Evolutionary conservation across 768 basidiomycete species (phyloP).

Genomic region (Asterophora parasitica): DNA sequence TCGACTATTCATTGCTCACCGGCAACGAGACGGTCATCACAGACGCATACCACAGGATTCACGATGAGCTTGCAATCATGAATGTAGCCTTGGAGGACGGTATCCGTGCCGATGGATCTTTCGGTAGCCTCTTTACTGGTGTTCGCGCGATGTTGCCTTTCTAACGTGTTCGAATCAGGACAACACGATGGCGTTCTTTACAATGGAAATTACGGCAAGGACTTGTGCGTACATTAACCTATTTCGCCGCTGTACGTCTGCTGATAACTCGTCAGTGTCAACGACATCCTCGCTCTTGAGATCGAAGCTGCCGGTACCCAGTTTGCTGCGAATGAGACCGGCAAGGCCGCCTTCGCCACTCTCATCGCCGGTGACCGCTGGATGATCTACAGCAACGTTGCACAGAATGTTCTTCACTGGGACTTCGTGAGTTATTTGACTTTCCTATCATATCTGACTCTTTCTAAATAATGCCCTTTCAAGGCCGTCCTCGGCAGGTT

Average conservation of each 20-base stretch:
- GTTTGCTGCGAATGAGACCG: slow-evolving; percentile 41
- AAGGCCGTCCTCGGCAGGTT: slow-evolving; percentile 52
- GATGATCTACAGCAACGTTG: slow-evolving; percentile 50
- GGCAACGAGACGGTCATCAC: slow-evolving; percentile 39
- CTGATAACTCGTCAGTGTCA: slow-evolving; percentile 34
- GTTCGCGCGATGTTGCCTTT: slow-evolving; percentile 16
- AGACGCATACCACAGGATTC: slow-evolving; percentile 48
- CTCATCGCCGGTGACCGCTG: slow-evolving; percentile 41
- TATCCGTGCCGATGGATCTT: slow-evolving; percentile 50
- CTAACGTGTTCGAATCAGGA: slow-evolving; percentile 18
- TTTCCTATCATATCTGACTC: slow-evolving; percentile 6
- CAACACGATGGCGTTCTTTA: slow-evolving; percentile 64
- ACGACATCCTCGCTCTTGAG: slow-evolving; percentile 60
- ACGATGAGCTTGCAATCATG: slow-evolving; percentile 48
- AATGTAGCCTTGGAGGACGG: slow-evolving; percentile 52
- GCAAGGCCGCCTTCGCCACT: slow-evolving; percentile 39
- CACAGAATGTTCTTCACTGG: slow-evolving; percentile 61
- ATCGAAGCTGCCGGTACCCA: slow-evolving; percentile 55
- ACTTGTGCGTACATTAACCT: slow-evolving; percentile 30
- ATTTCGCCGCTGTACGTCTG: not conserved
- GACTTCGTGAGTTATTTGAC: slow-evolving; percentile 52
- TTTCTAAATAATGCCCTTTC: not conserved
- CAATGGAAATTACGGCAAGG: slow-evolving; percentile 69
- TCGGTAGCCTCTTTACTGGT: slow-evolving; percentile 28
- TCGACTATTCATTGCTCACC: slow-evolving; percentile 42